Evolutionary conservation across 169 alveolate genomes (phyloP), one percentile per base, ranked within the genome.

Genomic region (Toxoplasma gondii): DNA sequence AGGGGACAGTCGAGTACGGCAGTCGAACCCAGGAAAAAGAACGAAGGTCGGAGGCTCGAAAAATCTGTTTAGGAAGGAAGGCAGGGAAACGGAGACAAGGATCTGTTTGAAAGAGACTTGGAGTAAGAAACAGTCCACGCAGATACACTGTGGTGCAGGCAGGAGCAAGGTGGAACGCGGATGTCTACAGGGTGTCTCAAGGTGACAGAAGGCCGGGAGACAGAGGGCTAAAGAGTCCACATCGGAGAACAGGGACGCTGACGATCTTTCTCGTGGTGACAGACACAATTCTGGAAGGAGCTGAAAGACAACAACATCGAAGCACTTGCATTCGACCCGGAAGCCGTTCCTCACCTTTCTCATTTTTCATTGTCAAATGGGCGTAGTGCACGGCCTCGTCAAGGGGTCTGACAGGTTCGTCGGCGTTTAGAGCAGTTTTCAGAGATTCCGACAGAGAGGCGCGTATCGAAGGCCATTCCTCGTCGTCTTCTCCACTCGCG

Each of bases 311-410:
- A 49, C 4, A 49, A 12, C 4, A 4, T 4, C 58, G 58, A 49
- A 49, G 22, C 58, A 49, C 58, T 49, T 4, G 58, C 12, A 12
- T 49, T 4, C 58, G 12, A 49, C 58, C 12, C 58, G 12, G 58
- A 49, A 12, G 4, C 58, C 58, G 74, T 31, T 19, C 1, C 86
- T 38, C 45, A 78, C 86, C 86, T 78, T 45, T 41, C n/a, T 78
- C 86, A 31, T 78, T 78, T n/a, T 78, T 78, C 86, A 19, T 29
- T 41, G 86, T 36, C 39, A 78, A 41, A n/a, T 78, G 86, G 4
- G 86, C 39, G 45, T 7, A 78, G 86, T 78, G 86, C 27, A 78
- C 86, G 43, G 86, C 86, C n/a, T 78, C 86, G n/a, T 78, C 86
- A 10, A 78, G 24, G 7, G 86, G 86, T 27, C 86, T 19, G 27